Conservation (phyloP, 139 green algal species). For the Chlorella sp. region DNA sequence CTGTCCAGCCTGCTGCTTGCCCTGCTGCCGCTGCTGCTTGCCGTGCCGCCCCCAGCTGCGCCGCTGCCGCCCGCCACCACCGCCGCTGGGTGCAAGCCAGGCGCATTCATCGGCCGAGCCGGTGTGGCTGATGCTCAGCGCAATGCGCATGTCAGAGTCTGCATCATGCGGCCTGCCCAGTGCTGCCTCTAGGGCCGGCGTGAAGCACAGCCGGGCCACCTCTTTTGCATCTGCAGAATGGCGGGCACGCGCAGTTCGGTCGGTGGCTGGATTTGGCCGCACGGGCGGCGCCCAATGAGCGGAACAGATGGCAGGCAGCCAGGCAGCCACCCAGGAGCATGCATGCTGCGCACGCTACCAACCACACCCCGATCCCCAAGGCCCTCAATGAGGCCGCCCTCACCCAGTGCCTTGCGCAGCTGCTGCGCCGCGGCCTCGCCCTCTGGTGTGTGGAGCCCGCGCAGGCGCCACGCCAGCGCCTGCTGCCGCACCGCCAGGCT, state of each 20-base stretch:
- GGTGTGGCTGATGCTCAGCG: background rate
- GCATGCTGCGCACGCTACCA: background rate
- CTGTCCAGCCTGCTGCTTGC: background rate
- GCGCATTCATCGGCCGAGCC: conserved; percentile 1
- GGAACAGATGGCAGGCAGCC: background rate
- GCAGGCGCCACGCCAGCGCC: conserved; percentile 27
- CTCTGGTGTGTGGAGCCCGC: background rate
- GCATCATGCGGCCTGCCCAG: background rate
- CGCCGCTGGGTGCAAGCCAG: background rate
- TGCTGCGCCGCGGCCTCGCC: background rate
- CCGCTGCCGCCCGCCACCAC: too few relatives aligned
- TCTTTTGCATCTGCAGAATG: conserved; percentile 26
- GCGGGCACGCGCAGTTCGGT: background rate
- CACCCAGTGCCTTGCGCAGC: conserved; percentile 3
- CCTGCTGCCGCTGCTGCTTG: background rate
- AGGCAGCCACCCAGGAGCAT: background rate
- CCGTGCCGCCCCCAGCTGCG: background rate
- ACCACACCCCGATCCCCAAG: too few relatives aligned
- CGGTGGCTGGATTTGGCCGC: too few relatives aligned
- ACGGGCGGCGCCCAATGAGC: background rate
- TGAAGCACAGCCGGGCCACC: background rate
- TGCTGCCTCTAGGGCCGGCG: background rate
- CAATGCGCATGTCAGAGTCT: background rate
- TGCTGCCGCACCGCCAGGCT: conserved; percentile 30
- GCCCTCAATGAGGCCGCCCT: background rate